Conservation (phyloP, 805 yeast genomes). For the Scheffersomyces stipitis region DNA sequence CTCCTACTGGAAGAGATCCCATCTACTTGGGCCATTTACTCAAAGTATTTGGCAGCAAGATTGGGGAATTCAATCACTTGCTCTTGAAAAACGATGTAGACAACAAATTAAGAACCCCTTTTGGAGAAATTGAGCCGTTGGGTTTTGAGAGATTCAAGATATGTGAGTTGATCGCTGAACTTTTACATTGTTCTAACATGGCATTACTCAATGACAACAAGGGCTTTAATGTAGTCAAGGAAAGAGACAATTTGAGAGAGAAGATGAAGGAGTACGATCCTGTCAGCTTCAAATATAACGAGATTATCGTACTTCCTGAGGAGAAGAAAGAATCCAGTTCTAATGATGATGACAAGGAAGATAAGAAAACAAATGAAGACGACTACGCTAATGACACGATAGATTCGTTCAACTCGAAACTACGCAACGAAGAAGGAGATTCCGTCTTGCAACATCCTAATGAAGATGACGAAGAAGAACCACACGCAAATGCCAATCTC, state of each 20-base stretch:
- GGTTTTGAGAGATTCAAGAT: conserved; percentile 48
- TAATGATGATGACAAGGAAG: conserved; percentile 3
- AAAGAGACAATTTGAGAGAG: conserved; percentile 36
- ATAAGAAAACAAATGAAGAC: conserved; percentile 7
- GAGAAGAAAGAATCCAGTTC: conserved; percentile 9
- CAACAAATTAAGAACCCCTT: conserved; percentile 20
- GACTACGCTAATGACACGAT: conserved; percentile 30
- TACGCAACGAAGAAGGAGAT: conserved; percentile 21
- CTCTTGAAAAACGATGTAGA: conserved; percentile 26
- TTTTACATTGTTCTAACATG: conserved; percentile 48
- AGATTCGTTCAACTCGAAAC: conserved; percentile 33
- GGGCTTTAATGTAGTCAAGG: conserved; percentile 41
- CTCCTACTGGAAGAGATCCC: conserved; percentile 49
- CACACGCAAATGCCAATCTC: conserved; percentile 44
- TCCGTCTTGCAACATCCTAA: conserved; percentile 18
- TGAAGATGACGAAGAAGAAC: conserved; percentile 39
- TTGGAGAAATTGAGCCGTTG: conserved; percentile 36
- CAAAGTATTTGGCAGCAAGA: conserved; percentile 38
- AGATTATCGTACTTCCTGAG: conserved; percentile 37
- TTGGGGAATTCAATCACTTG: conserved; percentile 32
- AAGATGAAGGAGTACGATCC: conserved; percentile 45
- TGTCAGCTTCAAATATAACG: conserved; percentile 46
- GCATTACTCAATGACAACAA: conserved; percentile 44
- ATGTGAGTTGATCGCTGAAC: conserved; percentile 47
- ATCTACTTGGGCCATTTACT: conserved; percentile 45